Evolutionary conservation across 23 red algal species (phyloP).

Genomic region (Gracilariopsis chorda): DNA sequence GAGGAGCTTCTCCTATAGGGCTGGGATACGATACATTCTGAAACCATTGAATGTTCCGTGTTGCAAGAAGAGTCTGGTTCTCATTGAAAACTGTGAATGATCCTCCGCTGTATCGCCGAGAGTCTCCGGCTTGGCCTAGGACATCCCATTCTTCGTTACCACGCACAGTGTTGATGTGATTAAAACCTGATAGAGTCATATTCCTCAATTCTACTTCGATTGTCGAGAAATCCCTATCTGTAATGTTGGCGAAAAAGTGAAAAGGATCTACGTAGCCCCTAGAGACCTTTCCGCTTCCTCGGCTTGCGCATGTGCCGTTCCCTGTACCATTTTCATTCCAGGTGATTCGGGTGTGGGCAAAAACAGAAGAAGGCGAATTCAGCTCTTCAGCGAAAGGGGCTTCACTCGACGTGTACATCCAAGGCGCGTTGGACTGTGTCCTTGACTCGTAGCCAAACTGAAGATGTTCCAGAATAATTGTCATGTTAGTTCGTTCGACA

Average conservation of each 20-base stretch:
- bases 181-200: constrained; percentile 43
- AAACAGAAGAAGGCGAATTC: neutral
- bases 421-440: constrained; percentile 6
- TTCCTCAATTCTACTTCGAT: constrained; percentile 26
- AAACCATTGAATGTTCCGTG: constrained; percentile 53
- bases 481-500: constrained; percentile 53
- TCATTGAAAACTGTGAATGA: constrained; percentile 10
- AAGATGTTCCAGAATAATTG: constrained; percentile 48
- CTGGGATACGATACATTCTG: constrained; percentile 75
- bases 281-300: constrained; percentile 53
- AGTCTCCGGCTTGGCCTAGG: constrained; percentile 59
- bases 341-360: constrained; percentile 38
- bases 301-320: constrained; percentile 37
- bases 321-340: constrained; percentile 66
- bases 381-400: constrained; percentile 25
- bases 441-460: constrained; percentile 16
- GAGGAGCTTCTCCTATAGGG: constrained; percentile 45
- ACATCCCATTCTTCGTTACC: constrained; percentile 31
- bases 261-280: constrained; percentile 56
- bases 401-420: constrained; percentile 45
- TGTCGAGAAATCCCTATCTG: neutral
- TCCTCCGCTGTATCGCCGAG: constrained; percentile 44
- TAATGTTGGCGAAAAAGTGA: constrained; percentile 28
- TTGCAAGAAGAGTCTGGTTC: constrained; percentile 12
- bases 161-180: constrained; percentile 65